Base-by-base conservation (phyloP, 2,329 filamentous ascomycete genomes). In the Macroventuria anomochaeta region DNA sequence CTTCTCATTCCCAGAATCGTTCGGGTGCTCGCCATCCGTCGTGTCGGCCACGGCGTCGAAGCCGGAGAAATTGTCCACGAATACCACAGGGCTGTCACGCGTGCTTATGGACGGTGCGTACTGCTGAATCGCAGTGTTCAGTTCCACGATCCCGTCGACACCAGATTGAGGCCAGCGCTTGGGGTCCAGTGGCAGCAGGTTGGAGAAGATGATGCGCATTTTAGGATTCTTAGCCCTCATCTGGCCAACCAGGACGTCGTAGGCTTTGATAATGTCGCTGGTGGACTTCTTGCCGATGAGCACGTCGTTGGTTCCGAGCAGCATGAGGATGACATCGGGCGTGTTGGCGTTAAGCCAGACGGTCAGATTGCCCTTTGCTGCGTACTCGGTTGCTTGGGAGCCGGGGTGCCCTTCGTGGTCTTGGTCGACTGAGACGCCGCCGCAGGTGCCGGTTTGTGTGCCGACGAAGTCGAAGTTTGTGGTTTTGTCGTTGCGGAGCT, bases 341-440 rank as follows among this genome's bases (percentile, higher is more conserved):
- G 70, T 68, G 8, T 75, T 69, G 20, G 64, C 54, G 3, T 68
- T 56, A 8, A 81, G 66, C 77, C 77, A 80, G 15, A 59, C 64
- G 0, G 67, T 65, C 3, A 80, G 71, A 41, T 73, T 68, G 25
- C 75, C 73, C 26, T 76, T 67, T 17, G 65, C 61, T 3, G 72
- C 76, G 40, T 76, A 77, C 26, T 73, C 71, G 11, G 72, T 75
- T 13, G 75, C 77, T 1, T 73, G 69, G 23, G 68, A 72, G 5
- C 78, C 77, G 2, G 76, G 69, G 56, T 79, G 77, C 26, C 77
- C 78, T 59, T 81, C 77, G 54, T 80, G 77, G 33, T 77, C 72
- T 36, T 73, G 73, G 51, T 80, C 78, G 49, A 77, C 76, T 15
- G 67, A 54, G 53, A 75, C 70, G 46, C 75, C 73, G 51, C 69